A percentile compares a stretch with the other conserved stretches of the same genome.
These are phyloP conservation scores for Scheffersomyces illinoinensis DNA, from an alignment of 1,139 yeast genomes.

Conservation along the genomic window DNA sequence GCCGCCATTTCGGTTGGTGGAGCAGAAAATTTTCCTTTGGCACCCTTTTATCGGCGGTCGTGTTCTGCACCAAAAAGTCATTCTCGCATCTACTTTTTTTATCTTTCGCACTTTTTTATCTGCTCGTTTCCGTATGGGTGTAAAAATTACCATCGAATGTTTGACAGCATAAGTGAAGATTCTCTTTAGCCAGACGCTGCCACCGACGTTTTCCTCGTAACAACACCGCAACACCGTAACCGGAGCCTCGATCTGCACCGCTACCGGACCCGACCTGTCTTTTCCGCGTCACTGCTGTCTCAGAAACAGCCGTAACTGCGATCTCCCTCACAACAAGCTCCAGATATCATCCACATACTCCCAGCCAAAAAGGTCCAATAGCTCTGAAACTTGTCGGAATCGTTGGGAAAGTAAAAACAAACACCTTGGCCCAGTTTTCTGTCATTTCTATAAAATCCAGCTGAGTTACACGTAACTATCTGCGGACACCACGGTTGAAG, in stretches of 20 bases:
- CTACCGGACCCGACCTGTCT: not conserved
- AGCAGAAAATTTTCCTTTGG: not conserved
- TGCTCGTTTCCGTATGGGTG: not conserved
- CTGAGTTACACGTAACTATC: not conserved
- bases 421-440: not conserved
- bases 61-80: not conserved
- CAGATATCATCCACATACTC: not conserved
- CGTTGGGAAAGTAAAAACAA: not conserved
- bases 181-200: not conserved
- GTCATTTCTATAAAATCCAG: not conserved
- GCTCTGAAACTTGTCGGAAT: not conserved
- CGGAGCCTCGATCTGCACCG: not conserved
- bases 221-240: not conserved
- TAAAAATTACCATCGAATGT: not conserved
- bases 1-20: not conserved
- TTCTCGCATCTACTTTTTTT: not conserved
- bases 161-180: not conserved
- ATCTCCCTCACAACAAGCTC: not conserved
- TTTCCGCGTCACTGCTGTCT: not conserved
- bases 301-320: not conserved
- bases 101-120: not conserved
- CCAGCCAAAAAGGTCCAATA: not conserved
- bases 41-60: not conserved
- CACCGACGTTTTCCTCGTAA: not conserved
- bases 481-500: not conserved